Conservation (phyloP, 2,329 filamentous ascomycete species). For the Orbilia javanica region DNA sequence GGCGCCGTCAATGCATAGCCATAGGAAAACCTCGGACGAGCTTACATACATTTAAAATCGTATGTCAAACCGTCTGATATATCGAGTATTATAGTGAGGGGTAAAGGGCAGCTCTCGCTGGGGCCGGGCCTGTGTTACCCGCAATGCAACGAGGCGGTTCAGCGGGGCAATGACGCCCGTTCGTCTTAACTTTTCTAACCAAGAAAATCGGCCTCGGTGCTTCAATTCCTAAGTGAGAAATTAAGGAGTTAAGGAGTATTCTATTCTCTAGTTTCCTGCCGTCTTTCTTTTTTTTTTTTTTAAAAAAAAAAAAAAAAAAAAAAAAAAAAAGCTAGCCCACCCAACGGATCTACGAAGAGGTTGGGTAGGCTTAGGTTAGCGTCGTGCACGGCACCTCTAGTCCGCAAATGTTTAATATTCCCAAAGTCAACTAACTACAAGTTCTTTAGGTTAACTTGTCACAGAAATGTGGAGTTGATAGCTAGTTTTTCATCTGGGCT, state of each 20-base stretch:
- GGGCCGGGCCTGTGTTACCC: conserved; percentile 27
- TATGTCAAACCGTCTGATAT: conserved; percentile 28
- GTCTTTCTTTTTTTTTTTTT: conserved; percentile 1
- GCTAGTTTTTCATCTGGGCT: conserved; percentile 33
- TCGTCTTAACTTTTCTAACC: conserved; percentile 37
- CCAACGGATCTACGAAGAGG: conserved; percentile 6
- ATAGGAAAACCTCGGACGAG: conserved; percentile 8
- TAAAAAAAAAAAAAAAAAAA: too few species aligned
- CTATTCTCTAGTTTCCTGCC: background rate
- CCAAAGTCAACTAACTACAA: background rate
- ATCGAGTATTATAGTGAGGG: conserved; percentile 46
- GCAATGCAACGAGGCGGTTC: conserved; percentile 15
- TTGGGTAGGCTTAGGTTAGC: background rate
- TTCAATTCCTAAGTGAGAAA: conserved; percentile 32
- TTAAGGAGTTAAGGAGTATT: conserved; percentile 17
- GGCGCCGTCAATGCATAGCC: conserved; percentile 36
- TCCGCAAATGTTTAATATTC: too few species aligned
- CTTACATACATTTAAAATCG: conserved; percentile 29
- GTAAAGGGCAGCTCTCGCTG: conserved; percentile 19
- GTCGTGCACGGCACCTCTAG: too few species aligned
- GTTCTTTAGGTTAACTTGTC: background rate
- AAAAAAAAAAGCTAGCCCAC: too few species aligned
- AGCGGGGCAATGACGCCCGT: conserved; percentile 36
- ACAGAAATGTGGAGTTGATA: conserved; percentile 2
- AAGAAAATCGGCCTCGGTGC: conserved; percentile 17